Conservation (phyloP, 768 basidiomycete species). For the Lentinula guzmanii region DNA sequence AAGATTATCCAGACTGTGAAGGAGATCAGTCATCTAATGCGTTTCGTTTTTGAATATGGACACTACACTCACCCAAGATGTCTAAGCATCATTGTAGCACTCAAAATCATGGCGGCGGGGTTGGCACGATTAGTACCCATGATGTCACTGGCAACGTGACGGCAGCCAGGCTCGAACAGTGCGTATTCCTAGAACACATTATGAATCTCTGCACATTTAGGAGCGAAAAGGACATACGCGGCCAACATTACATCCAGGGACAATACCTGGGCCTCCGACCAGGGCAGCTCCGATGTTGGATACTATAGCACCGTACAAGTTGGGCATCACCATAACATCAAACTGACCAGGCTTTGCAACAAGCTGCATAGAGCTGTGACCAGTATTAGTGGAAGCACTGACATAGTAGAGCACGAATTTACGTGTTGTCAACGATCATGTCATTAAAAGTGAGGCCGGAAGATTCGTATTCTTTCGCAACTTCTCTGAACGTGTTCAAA, state of each 20-base stretch:
- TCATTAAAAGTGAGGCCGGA: slow-evolving; percentile 90
- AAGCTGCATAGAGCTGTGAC: slow-evolving; percentile 91
- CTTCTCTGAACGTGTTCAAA: slow-evolving; percentile 93
- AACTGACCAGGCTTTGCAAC: slow-evolving; percentile 95
- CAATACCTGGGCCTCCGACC: slow-evolving; percentile 96
- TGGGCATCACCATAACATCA: slow-evolving; percentile 99
- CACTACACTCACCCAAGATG: slow-evolving; percentile 77
- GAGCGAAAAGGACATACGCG: slow-evolving; percentile 42
- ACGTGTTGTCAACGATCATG: slow-evolving; percentile 99
- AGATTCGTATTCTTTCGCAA: slow-evolving; percentile 95
- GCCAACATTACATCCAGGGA: slow-evolving; percentile 97
- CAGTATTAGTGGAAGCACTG: background rate
- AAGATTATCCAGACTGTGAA: slow-evolving; percentile 75
- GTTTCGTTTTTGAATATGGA: slow-evolving; percentile 7
- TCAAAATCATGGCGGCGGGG: slow-evolving; percentile 96
- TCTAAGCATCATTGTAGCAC: slow-evolving; percentile 95
- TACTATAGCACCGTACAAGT: slow-evolving; percentile 94
- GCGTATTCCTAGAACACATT: slow-evolving; percentile 71
- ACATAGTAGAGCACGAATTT: slow-evolving; percentile 16
- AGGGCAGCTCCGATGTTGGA: slow-evolving; percentile 98
- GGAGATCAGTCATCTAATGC: slow-evolving; percentile 10
- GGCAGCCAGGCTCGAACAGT: slow-evolving; percentile 97
- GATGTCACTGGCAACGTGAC: slow-evolving; percentile 91
- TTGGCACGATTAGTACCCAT: slow-evolving; percentile 96
- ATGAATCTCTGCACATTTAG: slow-evolving; percentile 9